Evolutionary conservation across 2,329 filamentous ascomycete species (phyloP).

Genomic region (Fonsecaea nubica): DNA sequence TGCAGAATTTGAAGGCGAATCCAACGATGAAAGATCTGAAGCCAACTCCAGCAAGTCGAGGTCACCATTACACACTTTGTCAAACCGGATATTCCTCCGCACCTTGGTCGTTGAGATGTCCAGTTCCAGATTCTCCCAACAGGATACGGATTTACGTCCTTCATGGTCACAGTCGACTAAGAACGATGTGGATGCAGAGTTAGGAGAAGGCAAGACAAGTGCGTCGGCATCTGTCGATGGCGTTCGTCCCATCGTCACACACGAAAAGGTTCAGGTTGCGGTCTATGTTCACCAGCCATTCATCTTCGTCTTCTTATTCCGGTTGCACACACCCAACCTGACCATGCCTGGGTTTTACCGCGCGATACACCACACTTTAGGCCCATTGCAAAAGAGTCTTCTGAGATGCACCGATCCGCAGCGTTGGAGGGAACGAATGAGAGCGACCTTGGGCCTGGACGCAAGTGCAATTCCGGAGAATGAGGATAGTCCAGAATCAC

Average conservation of each 20-base stretch:
- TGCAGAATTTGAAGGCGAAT: conserved; percentile 46
- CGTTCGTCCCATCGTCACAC: conserved; percentile 26
- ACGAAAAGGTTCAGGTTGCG: conserved; percentile 38
- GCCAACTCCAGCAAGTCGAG: neutral
- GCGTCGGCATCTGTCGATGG: conserved; percentile 37
- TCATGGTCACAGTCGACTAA: neutral
- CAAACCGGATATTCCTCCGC: conserved; percentile 45
- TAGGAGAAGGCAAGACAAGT: conserved; percentile 32
- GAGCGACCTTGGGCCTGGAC: conserved; percentile 24
- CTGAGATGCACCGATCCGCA: conserved; percentile 54
- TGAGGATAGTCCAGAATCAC: neutral
- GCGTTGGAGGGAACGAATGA: conserved; percentile 49
- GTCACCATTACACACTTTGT: conserved; percentile 15
- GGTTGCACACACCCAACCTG: conserved; percentile 51
- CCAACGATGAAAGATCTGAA: conserved; percentile 40
- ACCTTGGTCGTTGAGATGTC: conserved; percentile 47
- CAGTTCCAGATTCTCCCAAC: conserved; percentile 23
- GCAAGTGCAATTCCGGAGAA: neutral
- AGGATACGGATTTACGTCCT: neutral
- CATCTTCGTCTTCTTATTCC: conserved; percentile 59
- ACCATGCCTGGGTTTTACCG: conserved; percentile 54
- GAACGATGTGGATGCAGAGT: neutral
- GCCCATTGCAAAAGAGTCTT: conserved; percentile 56
- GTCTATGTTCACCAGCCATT: conserved; percentile 54
- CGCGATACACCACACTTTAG: conserved; percentile 57